Evolutionary conservation across 2,329 filamentous ascomycete species (phyloP), one percentile per base, ranked within the genome.

Genomic region (Diaporthe citri): DNA sequence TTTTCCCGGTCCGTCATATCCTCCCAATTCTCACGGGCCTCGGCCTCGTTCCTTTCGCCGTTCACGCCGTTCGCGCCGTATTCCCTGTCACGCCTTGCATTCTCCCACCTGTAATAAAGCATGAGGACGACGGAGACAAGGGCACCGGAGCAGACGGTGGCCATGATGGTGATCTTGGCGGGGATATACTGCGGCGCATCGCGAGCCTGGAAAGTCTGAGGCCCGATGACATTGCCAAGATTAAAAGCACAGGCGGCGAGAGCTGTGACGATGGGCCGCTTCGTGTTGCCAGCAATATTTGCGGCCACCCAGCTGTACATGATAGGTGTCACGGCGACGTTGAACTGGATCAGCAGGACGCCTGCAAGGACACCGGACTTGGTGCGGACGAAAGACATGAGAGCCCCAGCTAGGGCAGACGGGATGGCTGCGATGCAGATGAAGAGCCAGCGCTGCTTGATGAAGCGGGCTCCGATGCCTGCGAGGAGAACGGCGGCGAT

Each of bases 1-100:
- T 92, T 91, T 82, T 92, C 87, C 78, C 81, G 86, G 75, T 92
- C 90, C 9, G 90, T 92, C 83, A 89, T 80, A 34, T 86, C 85
- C 51, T 82, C 82, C 86, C 84, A 91, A 6, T 83, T 82, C 74
- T 87, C 84, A 2, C 82, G 84, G 12, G 81, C 80, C 82, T 86
- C 79, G 77, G 82, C 86, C 1, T 79, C 79, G 55, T 22, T 86
- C 86, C 77, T 88, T 85, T 59, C 20, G 76, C 31, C 31, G 55
- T n/a, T 10, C 20, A 36, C 55, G 31, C 55, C 28, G 28, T 17
- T 57, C 55, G 36, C 36, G 78, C 72, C 12, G 73, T 66, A 67
- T 80, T 75, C 25, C 78, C 74, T 74, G 73, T 43, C 84, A 82
- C 76, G 77, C 83, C 80, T 84, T 85, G 80, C 31, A n/a, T 88